Evolutionary conservation across 495 filamentous ascomycete genomes (phyloP), one percentile per base, ranked within the genome.

Genomic region (Trichoderma asperelloides): DNA sequence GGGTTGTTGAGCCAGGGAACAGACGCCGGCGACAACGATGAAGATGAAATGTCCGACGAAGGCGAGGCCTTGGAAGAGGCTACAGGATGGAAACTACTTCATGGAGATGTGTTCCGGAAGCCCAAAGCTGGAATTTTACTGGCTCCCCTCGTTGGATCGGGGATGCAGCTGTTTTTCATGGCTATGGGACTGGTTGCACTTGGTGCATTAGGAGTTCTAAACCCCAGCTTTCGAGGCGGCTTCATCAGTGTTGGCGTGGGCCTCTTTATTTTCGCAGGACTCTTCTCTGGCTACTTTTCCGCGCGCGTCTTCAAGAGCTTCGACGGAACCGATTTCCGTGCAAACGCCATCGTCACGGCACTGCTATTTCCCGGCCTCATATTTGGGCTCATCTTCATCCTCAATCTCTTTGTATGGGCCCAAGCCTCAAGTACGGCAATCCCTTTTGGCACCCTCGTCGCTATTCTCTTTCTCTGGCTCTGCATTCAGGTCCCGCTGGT

Each of bases 261-360:
- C 18, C 81, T 97, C 27, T 97, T 96, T 74, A 84, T 96, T 45
- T 89, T 96, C 71, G 93, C 93, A 1, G 93, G 93, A 27, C 71
- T 92, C 13, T 93, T 96, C 76, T 96, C 92, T 0, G 93, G 93
- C n/a, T 97, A 96, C 76, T 96, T 94, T 76, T 93, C 90, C 3
- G 88, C 87, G 1, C 82, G 92, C 30, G 83, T 96, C 0, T 96
- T 93, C 79, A 88, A 90, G 78, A 96, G 91, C 0, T 95, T 96
- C 73, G 91, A 90, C 63, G 93, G 93, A 2, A 76, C 83, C 27
- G 81, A 89, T 62, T 96, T 92, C 87, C 83, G 86, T 41, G 88
- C 88, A 75, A 97, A 96, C 71, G 89, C 89, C 9, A 71, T 95
- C 8, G 87, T 96, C 76, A 96, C 93, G 2, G 93, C 91, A 3